A percentile compares a stretch with the other conserved stretches of the same genome.
These are phyloP conservation scores for Articulospora tetracladia DNA, from an alignment of 495 filamentous ascomycete genomes.

Conservation along the genomic window DNA sequence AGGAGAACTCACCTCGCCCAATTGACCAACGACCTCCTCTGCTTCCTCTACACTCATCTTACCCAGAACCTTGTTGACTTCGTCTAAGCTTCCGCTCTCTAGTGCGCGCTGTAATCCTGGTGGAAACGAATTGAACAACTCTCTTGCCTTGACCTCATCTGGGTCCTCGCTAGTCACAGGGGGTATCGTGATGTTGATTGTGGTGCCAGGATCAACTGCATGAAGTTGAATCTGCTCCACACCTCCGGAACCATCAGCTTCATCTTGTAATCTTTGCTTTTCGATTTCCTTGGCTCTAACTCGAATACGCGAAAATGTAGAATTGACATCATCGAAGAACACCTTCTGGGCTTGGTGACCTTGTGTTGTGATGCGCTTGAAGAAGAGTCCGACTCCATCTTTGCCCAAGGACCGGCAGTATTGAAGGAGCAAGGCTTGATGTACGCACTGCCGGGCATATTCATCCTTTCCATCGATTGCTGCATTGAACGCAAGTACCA, in stretches of 20 bases:
- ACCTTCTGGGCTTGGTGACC: conserved; percentile 89
- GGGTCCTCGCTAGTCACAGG: conserved; percentile 61
- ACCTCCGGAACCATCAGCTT: conserved; percentile 52
- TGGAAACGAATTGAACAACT: conserved; percentile 80
- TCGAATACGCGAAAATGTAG: conserved; percentile 79
- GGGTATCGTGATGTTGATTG: conserved; percentile 83
- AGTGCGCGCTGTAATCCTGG: conserved; percentile 77
- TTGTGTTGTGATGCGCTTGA: conserved; percentile 90
- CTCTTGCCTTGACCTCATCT: conserved; percentile 59
- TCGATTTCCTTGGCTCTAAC: conserved; percentile 73
- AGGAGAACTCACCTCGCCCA: conserved; percentile 61
- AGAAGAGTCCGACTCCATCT: conserved; percentile 90
- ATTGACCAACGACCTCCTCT: conserved; percentile 79
- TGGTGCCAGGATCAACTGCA: conserved; percentile 88
- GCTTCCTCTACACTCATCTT: conserved; percentile 92
- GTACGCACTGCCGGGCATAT: conserved; percentile 83
- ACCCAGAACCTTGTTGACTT: conserved; percentile 93
- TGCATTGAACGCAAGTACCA: conserved; percentile 86
- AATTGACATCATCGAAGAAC: conserved; percentile 88
- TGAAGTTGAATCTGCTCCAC: conserved; percentile 99
- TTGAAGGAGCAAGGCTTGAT: conserved; percentile 88
- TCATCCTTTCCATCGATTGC: conserved; percentile 71
- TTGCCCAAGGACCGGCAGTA: conserved; percentile 87
- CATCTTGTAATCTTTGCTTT: conserved; percentile 59
- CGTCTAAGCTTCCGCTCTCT: conserved; percentile 79